phyloP scores from a whole-genome alignment of 345 rosid species.

The Salix viminalis region DNA sequence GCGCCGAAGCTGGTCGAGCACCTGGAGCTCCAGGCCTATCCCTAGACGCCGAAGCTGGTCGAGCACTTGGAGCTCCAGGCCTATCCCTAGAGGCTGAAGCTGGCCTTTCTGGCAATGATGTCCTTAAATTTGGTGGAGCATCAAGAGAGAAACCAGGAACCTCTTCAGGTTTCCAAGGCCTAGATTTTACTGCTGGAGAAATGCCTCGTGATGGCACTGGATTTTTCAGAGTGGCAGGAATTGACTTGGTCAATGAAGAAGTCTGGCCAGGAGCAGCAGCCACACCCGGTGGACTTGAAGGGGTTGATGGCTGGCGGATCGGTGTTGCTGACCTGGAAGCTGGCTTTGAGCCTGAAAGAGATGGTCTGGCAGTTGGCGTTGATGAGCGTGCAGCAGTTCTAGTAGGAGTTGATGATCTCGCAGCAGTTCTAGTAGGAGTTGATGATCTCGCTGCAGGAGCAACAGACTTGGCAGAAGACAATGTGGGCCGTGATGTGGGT shows the following conservation, averaged over 20 bases:
- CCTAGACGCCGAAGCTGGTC: slow-evolving; percentile 25
- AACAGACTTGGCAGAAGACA: slow-evolving; percentile 38
- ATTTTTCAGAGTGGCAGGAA: slow-evolving; percentile 16
- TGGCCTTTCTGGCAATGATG: slow-evolving; percentile 28
- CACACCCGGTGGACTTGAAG: slow-evolving; percentile 7
- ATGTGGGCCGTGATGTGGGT: slow-evolving; percentile 18
- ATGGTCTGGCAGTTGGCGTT: slow-evolving; percentile 44
- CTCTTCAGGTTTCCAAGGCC: slow-evolving; percentile 28
- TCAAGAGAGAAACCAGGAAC: slow-evolving; percentile 29
- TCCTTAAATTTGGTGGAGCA: slow-evolving; percentile 26
- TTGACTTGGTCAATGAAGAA: slow-evolving; percentile 44
- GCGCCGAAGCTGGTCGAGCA: slow-evolving; percentile 22
- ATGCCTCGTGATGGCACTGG: slow-evolving; percentile 20
- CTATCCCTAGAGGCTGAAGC: slow-evolving; percentile 27
- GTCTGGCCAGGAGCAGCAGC: slow-evolving; percentile 38
- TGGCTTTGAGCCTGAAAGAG: slow-evolving; percentile 35
- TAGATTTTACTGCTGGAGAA: slow-evolving; percentile 21
- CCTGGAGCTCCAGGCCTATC: slow-evolving; percentile 13
- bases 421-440: slow-evolving; percentile 45
- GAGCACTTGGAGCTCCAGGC: slow-evolving; percentile 1
- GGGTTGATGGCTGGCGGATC: slow-evolving; percentile 10
- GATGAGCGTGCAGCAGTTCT: slow-evolving; percentile 41
- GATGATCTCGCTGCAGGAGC: slow-evolving; percentile 41
- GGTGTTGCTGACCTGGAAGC: slow-evolving; percentile 28
- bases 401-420: slow-evolving; percentile 50